A percentile compares a stretch with the other conserved stretches of the same genome.
These are phyloP conservation scores for Hypoxylon rickii DNA, from an alignment of 495 filamentous ascomycete genomes.

Conservation along the genomic window DNA sequence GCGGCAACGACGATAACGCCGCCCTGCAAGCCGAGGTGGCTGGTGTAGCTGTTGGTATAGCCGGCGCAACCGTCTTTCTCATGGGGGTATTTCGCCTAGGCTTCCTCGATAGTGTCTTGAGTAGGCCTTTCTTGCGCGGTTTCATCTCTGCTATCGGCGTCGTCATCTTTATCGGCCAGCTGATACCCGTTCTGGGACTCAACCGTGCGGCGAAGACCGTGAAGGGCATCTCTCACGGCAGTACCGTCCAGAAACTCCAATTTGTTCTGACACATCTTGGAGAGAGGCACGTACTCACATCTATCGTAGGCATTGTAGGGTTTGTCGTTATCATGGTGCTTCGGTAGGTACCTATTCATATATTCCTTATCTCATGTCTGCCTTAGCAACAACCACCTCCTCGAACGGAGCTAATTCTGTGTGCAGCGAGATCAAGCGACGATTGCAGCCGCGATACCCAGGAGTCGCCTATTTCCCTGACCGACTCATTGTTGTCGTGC, in stretches of 20 bases:
- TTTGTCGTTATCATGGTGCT: constrained; percentile 89
- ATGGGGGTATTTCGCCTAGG: constrained; percentile 86
- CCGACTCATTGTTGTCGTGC: constrained; percentile 85
- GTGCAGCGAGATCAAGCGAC: constrained; percentile 73
- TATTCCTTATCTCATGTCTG: no score
- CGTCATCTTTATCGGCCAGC: constrained; percentile 92
- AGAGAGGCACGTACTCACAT: constrained; percentile 73
- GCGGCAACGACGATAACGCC: constrained; percentile 71
- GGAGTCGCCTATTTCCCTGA: constrained; percentile 89
- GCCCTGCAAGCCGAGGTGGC: constrained; percentile 77
- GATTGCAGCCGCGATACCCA: constrained; percentile 79
- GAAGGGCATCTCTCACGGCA: constrained; percentile 72
- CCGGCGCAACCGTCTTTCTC: constrained; percentile 81
- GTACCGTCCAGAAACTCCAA: constrained; percentile 78
- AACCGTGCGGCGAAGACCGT: constrained; percentile 59
- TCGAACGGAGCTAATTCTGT: constrained; percentile 25
- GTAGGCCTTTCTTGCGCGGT: constrained; percentile 86
- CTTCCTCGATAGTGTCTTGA: constrained; percentile 93
- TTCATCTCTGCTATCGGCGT: constrained; percentile 97
- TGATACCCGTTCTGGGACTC: constrained; percentile 88
- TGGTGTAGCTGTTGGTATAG: constrained; percentile 85
- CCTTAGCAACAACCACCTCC: no score
- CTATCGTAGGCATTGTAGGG: constrained; percentile 72
- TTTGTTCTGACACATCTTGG: constrained; percentile 73
- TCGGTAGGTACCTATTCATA: constrained; percentile 60